Evolutionary conservation across 2,329 filamentous ascomycete genomes (phyloP).

Genomic region (Aspergillus jensenii): DNA sequence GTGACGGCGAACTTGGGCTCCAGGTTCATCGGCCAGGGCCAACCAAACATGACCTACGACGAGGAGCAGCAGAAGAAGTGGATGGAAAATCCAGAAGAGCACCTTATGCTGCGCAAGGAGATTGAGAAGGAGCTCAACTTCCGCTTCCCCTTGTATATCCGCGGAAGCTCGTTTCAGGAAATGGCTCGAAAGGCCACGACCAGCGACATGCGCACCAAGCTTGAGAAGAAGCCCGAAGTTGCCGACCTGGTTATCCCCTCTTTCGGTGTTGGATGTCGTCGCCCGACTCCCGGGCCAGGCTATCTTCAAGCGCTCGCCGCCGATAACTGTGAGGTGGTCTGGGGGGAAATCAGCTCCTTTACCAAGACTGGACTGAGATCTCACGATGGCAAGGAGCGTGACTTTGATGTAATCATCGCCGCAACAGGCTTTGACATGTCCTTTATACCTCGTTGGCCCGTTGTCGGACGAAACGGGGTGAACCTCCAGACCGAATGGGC

Average conservation of each 20-base stretch:
- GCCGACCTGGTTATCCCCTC: background rate
- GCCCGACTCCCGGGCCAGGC: conserved; percentile 43
- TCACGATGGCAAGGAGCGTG: conserved; percentile 16
- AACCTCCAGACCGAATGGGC: conserved; percentile 44
- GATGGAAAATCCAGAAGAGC: background rate
- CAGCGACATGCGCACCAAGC: background rate
- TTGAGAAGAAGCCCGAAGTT: background rate
- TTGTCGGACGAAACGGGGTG: background rate
- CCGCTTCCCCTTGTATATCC: background rate
- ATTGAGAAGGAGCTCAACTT: background rate
- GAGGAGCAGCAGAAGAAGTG: background rate
- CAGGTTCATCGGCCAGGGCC: background rate
- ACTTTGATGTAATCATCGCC: conserved; percentile 16
- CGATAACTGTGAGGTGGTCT: conserved; percentile 47
- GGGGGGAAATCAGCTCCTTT: conserved; percentile 40
- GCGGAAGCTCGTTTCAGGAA: background rate
- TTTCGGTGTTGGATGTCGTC: conserved; percentile 33
- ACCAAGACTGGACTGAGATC: conserved; percentile 32
- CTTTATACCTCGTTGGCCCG: background rate
- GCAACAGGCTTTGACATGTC: conserved; percentile 30
- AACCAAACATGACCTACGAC: background rate
- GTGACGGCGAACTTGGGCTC: background rate
- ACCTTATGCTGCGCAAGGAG: background rate
- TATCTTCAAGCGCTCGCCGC: conserved; percentile 44
- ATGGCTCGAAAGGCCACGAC: background rate